phyloP scores from a whole-genome alignment of 176 grass and related monocot species.

The Saccharum spontaneum region DNA sequence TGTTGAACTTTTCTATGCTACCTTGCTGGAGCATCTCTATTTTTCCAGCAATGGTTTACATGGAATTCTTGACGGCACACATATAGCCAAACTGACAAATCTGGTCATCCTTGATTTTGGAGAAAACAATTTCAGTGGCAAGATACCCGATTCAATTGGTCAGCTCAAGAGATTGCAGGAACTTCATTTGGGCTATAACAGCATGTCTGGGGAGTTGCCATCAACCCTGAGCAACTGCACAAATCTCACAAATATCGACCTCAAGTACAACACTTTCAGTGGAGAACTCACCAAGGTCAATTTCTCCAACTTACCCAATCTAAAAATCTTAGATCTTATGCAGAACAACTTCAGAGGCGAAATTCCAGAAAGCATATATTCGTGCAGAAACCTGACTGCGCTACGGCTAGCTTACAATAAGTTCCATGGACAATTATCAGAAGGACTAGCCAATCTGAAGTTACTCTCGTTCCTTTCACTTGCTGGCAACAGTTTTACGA shows the following conservation, averaged over 20 bases:
- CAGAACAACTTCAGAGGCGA: not conserved
- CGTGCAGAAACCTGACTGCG: slow-evolving; percentile 16
- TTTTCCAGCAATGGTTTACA: slow-evolving; percentile 10
- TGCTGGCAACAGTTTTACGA: not conserved
- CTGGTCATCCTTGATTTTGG: slow-evolving; percentile 24
- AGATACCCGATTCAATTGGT: slow-evolving; percentile 15
- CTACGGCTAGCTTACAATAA: not conserved
- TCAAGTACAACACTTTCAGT: slow-evolving; percentile 2
- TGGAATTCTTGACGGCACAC: not conserved
- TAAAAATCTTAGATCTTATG: slow-evolving; percentile 28
- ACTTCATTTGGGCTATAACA: slow-evolving; percentile 23
- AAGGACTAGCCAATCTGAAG: not conserved
- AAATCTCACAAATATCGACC: slow-evolving; percentile 7
- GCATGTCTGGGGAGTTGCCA: slow-evolving; percentile 29
- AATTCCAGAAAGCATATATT: slow-evolving; percentile 51
- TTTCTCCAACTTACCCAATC: slow-evolving; percentile 29
- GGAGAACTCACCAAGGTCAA: slow-evolving; percentile 21
- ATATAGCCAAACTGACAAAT: not conserved
- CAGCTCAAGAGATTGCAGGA: slow-evolving; percentile 37
- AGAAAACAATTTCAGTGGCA: not conserved
- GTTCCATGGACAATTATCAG: not conserved
- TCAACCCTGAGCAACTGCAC: slow-evolving; percentile 21
- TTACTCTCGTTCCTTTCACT: slow-evolving; percentile 23
- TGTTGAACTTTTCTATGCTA: slow-evolving; percentile 35
- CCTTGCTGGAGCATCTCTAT: not conserved